Percentiles rank a stretch among this genome's conserved stretches.
phyloP scores from a whole-genome alignment of 2,329 filamentous ascomycete species.

The Sporothrix globosa region DNA sequence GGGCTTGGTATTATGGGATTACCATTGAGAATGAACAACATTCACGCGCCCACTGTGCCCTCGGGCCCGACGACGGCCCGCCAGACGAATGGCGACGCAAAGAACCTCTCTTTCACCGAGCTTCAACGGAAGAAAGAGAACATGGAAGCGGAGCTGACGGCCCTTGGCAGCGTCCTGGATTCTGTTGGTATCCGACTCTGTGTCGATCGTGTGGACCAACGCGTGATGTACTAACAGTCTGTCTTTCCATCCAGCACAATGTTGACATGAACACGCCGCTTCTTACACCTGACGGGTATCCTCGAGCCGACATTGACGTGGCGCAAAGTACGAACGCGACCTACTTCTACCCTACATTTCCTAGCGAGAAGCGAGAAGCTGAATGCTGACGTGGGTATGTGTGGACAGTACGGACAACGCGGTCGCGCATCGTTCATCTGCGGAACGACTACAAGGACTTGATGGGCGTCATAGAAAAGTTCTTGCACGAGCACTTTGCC shows the following conservation, averaged over 20 bases:
- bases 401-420: conserved; percentile 81
- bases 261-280: conserved; percentile 91
- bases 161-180: conserved; percentile 82
- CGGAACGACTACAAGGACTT: conserved; percentile 92
- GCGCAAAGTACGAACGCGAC: conserved; percentile 71
- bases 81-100: conserved; percentile 62
- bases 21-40: conserved; percentile 55
- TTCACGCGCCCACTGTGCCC: conserved; percentile 64
- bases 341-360: background rate
- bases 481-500: conserved; percentile 90
- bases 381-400: conserved; percentile 33
- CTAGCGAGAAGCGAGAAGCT: background rate
- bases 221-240: background rate
- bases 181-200: conserved; percentile 58
- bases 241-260: conserved; percentile 69
- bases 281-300: conserved; percentile 87
- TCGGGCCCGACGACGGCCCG: conserved; percentile 74
- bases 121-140: conserved; percentile 83
- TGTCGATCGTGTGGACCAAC: conserved; percentile 30
- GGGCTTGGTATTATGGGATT: conserved; percentile 40
- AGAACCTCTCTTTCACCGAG: conserved; percentile 72
- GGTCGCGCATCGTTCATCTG: conserved; percentile 83
- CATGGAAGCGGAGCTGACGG: conserved; percentile 83
- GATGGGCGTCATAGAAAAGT: conserved; percentile 80
- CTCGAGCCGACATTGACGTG: conserved; percentile 90